These are phyloP conservation scores for Fraxinus sp. DNA, from an alignment of 305 asterid genomes.

Conservation along the genomic window DNA sequence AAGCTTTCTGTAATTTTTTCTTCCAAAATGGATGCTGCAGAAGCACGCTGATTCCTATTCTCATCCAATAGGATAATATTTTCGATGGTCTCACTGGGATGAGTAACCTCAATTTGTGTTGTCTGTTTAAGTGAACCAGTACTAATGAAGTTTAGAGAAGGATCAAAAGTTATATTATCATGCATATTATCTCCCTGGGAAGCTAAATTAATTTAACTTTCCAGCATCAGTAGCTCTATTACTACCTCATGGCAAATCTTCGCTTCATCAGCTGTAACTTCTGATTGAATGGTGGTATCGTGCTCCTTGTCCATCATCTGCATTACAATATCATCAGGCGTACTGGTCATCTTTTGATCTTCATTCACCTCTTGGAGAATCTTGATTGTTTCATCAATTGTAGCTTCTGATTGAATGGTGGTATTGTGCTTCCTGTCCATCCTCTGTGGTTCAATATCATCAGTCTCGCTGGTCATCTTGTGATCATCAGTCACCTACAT, in stretches of 20 bases:
- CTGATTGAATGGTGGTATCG: slow-evolving; percentile 6
- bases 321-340: slow-evolving; percentile 21
- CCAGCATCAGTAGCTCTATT: neutral
- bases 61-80: neutral
- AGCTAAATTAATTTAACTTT: slow-evolving; percentile 3
- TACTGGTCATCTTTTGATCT: slow-evolving; percentile 8
- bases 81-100: neutral
- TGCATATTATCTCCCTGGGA: neutral
- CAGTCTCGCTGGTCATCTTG: slow-evolving; percentile 3
- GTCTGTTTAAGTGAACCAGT: slow-evolving; percentile 18
- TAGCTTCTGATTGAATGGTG: slow-evolving; percentile 14
- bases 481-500: slow-evolving; percentile 13
- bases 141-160: neutral
- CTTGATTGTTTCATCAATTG: slow-evolving; percentile 18
- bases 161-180: neutral
- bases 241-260: slow-evolving; percentile 17
- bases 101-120: slow-evolving; percentile 7
- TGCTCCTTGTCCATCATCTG: slow-evolving; percentile 18
- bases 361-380: slow-evolving; percentile 17
- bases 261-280: slow-evolving; percentile 24
- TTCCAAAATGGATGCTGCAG: slow-evolving; percentile 5
- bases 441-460: slow-evolving; percentile 16
- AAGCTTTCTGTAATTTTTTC: slow-evolving; percentile 1
- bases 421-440: slow-evolving; percentile 15
- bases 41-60: neutral